Base-by-base conservation (phyloP, 2,329 filamentous ascomycete genomes). In the Xylariaceae sp. region DNA sequence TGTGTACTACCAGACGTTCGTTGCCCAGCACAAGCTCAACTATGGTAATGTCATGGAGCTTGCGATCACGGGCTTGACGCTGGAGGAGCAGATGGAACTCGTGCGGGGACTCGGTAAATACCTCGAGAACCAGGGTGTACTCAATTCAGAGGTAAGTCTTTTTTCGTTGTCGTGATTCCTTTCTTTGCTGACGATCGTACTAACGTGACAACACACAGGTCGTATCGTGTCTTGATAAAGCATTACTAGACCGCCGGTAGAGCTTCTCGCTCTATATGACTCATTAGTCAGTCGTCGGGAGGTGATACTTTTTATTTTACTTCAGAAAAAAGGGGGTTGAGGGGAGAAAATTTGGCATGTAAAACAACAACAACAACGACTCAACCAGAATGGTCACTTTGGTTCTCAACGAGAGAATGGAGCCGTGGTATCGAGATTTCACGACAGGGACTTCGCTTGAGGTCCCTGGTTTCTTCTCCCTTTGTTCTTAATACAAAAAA, bases 1-100 rank as follows among this genome's bases (percentile, higher is more conserved):
- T 79, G 92, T 99, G 83, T 99, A 99, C 78, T 99, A 95, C 77
- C 92, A 97, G 74, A 94, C 89, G 71, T 99, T 99, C 74, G 93
- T 99, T 70, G 92, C 92, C 3, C 82, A 91, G 5, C 86, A 96
- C 80, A 91, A 93, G 74, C 86, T 89, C 45, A 91, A 82, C 58
- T 87, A 96, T 17, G 94, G 93, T 17, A 86, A 85, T 57, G 89
- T 99, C 41, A 89, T 99, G 67, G 93, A 99, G 78, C 85, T 86
- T 10, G 93, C 90, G 54, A 96, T 99, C 66, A 95, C 87, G 4
- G 92, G 92, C n/a, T 77, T 99, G 67, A 87, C 86, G 0, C 78
- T 87, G 1, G 92, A 96, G 47, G 91, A 99, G 75, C 93, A 99
- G 76, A 80, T 96, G 62, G 93, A 97, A 75, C 78, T 90, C 55